A percentile compares a stretch with the other conserved stretches of the same genome.
Evolutionary conservation across 129 eudicot species (phyloP).

Genomic region (Saposhnikovia divaricata): DNA sequence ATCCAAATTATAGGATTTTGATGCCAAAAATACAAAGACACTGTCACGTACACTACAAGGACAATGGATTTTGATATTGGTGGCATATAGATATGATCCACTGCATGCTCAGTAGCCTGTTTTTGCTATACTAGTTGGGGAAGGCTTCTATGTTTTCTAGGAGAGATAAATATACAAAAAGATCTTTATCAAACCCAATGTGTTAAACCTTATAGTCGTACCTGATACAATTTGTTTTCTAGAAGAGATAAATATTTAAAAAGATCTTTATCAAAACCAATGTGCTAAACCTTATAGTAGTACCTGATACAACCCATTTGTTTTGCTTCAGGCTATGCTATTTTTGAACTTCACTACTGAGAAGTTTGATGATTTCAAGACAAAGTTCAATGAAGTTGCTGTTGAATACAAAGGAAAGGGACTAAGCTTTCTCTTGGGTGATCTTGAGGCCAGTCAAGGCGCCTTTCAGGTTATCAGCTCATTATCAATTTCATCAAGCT

Average conservation of each 20-base stretch:
- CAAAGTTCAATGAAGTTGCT: slow-evolving; percentile 49
- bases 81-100: background rate
- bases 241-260: background rate
- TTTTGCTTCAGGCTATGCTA: slow-evolving; percentile 45
- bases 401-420: slow-evolving; percentile 54
- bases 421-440: slow-evolving; percentile 54
- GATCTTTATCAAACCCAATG: background rate
- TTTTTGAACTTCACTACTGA: slow-evolving; percentile 54
- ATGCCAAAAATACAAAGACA: background rate
- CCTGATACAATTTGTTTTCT: background rate
- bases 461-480: slow-evolving; percentile 94
- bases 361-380: slow-evolving; percentile 34
- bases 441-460: slow-evolving; percentile 47
- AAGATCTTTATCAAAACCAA: background rate
- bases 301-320: background rate
- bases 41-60: background rate
- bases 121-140: background rate
- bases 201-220: too few relatives aligned
- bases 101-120: background rate
- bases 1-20: background rate
- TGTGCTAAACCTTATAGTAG: too few relatives aligned
- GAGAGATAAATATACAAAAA: background rate
- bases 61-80: background rate
- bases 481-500: slow-evolving; percentile 5
- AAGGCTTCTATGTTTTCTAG: background rate